phyloP scores from a whole-genome alignment of 2,329 filamentous ascomycete species.

The Colletotrichum cordylinicola region DNA sequence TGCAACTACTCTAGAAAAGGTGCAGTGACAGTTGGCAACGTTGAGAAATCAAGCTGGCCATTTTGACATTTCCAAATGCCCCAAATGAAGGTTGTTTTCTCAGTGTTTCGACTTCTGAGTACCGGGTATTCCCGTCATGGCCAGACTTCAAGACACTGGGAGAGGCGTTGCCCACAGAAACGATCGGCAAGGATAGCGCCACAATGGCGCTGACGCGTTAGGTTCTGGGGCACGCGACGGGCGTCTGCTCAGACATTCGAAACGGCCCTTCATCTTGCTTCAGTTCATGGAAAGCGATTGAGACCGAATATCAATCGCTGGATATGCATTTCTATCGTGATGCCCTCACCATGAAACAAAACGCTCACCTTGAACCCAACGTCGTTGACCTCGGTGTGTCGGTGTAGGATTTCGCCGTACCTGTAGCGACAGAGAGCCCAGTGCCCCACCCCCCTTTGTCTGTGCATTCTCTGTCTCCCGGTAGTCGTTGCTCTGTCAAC shows the following conservation, averaged over 20 bases:
- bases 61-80: not conserved
- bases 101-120: not conserved
- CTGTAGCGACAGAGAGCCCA: slow-evolving; percentile 6
- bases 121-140: not conserved
- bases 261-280: not conserved
- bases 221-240: not conserved
- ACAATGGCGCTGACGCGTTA: not conserved
- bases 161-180: not conserved
- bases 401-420: slow-evolving; percentile 12
- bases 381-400: slow-evolving; percentile 2
- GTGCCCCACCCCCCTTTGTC: slow-evolving; percentile 18
- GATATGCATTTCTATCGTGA: not conserved
- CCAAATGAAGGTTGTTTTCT: not conserved
- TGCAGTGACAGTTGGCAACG: not conserved
- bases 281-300: not conserved
- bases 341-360: not conserved
- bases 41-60: not conserved
- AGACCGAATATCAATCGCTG: not conserved
- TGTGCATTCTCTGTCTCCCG: not conserved
- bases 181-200: not conserved
- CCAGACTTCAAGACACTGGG: not conserved
- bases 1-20: not conserved
- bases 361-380: not conserved
- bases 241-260: not conserved
- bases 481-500: slow-evolving; percentile 22